These are phyloP conservation scores for Pleurotus pulmonarius DNA, from an alignment of 768 basidiomycete genomes.

Conservation along the genomic window DNA sequence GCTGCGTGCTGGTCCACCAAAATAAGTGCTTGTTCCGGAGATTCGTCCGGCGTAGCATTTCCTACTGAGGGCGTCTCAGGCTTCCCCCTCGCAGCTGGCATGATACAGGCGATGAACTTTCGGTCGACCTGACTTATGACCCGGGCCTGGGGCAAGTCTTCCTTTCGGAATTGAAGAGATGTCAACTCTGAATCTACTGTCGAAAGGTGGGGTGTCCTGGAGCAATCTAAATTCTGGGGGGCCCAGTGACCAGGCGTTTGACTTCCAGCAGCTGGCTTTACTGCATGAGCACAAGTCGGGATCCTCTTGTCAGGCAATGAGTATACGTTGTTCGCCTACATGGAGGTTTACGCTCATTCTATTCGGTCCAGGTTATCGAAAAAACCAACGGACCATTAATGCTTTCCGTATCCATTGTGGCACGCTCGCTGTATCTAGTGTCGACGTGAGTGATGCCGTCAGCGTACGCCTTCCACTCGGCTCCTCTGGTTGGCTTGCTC, in stretches of 20 bases:
- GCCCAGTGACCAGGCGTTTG: too few species aligned
- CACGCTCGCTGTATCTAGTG: constrained; percentile 20
- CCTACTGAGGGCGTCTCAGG: constrained; percentile 13
- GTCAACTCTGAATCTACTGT: neutral
- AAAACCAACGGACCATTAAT: constrained; percentile 40
- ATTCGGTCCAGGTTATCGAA: too few species aligned
- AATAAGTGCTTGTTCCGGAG: constrained; percentile 41
- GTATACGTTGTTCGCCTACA: constrained; percentile 57
- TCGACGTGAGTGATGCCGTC: constrained; percentile 11
- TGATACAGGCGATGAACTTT: constrained; percentile 84
- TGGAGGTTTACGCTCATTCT: too few species aligned
- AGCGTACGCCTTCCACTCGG: constrained; percentile 12
- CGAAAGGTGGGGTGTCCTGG: too few species aligned
- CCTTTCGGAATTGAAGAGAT: constrained; percentile 41
- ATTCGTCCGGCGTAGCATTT: constrained; percentile 4
- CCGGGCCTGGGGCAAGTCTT: constrained; percentile 50
- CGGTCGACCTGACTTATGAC: constrained; percentile 84
- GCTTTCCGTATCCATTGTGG: constrained; percentile 68
- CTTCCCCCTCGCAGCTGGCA: constrained; percentile 25
- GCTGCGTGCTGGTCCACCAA: constrained; percentile 98
- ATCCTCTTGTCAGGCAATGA: constrained; percentile 19
- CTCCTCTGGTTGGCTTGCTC: constrained; percentile 8
- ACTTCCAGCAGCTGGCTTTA: constrained; percentile 8
- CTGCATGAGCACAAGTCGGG: neutral
- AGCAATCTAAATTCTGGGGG: too few species aligned